Base-by-base conservation (phyloP, 257 asterid genomes). In the Ilex aquifolium region DNA sequence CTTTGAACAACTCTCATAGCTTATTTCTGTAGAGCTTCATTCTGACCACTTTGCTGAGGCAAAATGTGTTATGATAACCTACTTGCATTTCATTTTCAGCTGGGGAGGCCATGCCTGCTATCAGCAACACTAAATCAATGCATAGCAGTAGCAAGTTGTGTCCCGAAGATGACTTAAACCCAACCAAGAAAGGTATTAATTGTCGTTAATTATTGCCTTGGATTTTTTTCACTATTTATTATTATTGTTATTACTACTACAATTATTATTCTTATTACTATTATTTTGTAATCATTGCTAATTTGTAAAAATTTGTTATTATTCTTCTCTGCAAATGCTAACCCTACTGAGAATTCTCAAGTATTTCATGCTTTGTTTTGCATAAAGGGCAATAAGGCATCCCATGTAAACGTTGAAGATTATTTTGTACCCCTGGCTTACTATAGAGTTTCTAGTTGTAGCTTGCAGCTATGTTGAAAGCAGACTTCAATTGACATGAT, bases 171-270 rank as follows among this genome's bases (percentile, higher is more conserved):
- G 72, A 73, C 31, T 48, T 62, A 64, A 75, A 56, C 27, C 75
- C 39, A 32, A 56, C 69, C 16, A 78, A 72, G 69, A 76, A 70
- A 69, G 86, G 95, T 84, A 73, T 29, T 11, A 49, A 3, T 49
- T 12, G 5, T 49, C 2, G 6, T 15, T 12, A 6, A 11, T 15
- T 0, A 4, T 49, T 15, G 14, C 21, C 3, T 55, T 5, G 14
- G 16, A 55, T 42, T 7, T 30, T 46, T 29, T 65, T 16, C 59
- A 51, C 10, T 59, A 60, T 2, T 55, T 60, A 0, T 44, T 29
- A 11, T 48, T 59, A 4, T 52, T 54, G 0, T 50, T 36, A 14
- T 60, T 3, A 31, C 61, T 60, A 1, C 72, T 54, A 6, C 31
- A 1, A 21, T 21, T 21, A 21, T 21, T 21, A 21, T 21, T 21